A percentile compares a stretch with the other conserved stretches of the same genome.
These are phyloP conservation scores for Backusella morwellensis DNA, from an alignment of 192 early-diverging fungal species.

Conservation along the genomic window DNA sequence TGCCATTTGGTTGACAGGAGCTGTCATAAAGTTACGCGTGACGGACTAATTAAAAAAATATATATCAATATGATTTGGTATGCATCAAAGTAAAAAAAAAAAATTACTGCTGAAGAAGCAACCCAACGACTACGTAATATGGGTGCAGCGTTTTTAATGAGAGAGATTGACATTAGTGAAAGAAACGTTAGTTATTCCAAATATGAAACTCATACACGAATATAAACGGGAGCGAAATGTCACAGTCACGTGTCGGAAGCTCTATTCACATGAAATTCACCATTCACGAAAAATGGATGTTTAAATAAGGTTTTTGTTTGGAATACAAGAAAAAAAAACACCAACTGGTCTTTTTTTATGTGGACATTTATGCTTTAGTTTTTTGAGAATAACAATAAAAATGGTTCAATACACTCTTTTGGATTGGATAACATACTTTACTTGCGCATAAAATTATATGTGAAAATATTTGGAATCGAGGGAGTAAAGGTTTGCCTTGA, in stretches of 20 bases:
- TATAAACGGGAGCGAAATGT: not conserved
- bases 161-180: conserved; percentile 1
- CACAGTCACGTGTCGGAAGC: not conserved
- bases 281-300: not conserved
- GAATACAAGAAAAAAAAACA: not conserved
- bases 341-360: not conserved
- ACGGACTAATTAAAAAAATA: not conserved
- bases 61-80: not conserved
- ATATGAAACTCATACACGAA: conserved; percentile 3
- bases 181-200: not conserved
- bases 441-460: not conserved
- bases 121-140: not conserved
- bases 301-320: not conserved
- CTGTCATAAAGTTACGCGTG: not conserved
- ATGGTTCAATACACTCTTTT: not conserved
- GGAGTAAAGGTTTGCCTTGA: not conserved
- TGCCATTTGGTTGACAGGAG: not conserved
- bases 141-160: not conserved
- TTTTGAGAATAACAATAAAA: too few relatives aligned
- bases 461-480: not conserved
- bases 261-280: conserved; percentile 4
- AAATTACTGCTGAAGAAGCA: not conserved
- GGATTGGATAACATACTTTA: not conserved
- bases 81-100: not conserved
- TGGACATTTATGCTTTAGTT: too few relatives aligned